These are phyloP conservation scores for Euclidium syriacum DNA, from an alignment of 345 rosid genomes.

Conservation along the genomic window DNA sequence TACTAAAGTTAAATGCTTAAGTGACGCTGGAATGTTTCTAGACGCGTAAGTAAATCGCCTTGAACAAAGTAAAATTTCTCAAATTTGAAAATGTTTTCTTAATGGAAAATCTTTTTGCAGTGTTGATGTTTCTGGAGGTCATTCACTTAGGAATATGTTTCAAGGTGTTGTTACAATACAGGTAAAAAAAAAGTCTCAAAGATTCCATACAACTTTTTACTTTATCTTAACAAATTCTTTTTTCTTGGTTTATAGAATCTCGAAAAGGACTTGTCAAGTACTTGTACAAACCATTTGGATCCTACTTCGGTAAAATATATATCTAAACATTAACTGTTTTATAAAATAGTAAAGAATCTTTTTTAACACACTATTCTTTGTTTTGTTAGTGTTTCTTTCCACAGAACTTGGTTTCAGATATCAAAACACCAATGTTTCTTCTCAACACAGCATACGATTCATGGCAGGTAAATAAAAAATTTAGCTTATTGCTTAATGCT, in stretches of 20 bases:
- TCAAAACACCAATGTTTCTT: constrained; percentile 72
- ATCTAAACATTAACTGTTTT: not conserved
- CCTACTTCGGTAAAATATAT: constrained; percentile 59
- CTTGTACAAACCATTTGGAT: constrained; percentile 67
- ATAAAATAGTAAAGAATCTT: constrained; percentile 2
- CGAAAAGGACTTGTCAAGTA: constrained; percentile 57
- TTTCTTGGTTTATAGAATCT: constrained; percentile 39
- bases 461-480: constrained; percentile 64
- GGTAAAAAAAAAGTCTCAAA: constrained; percentile 51
- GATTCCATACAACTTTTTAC: not conserved
- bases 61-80: not conserved
- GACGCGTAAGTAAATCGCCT: constrained; percentile 55
- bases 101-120: constrained; percentile 43
- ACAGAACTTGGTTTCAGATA: constrained; percentile 55
- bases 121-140: constrained; percentile 79
- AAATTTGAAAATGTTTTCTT: constrained; percentile 7
- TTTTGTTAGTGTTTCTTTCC: constrained; percentile 78
- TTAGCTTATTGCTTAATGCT: not conserved
- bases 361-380: not conserved
- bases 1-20: constrained; percentile 81
- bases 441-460: constrained; percentile 79
- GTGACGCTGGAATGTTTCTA: constrained; percentile 93
- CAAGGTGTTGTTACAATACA: constrained; percentile 73
- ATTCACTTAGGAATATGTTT: constrained; percentile 55
- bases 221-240: not conserved